Percentiles rank a stretch among this genome's conserved stretches.
phyloP scores from a whole-genome alignment of 176 grass and related monocot species.

The Oryza punctata region DNA sequence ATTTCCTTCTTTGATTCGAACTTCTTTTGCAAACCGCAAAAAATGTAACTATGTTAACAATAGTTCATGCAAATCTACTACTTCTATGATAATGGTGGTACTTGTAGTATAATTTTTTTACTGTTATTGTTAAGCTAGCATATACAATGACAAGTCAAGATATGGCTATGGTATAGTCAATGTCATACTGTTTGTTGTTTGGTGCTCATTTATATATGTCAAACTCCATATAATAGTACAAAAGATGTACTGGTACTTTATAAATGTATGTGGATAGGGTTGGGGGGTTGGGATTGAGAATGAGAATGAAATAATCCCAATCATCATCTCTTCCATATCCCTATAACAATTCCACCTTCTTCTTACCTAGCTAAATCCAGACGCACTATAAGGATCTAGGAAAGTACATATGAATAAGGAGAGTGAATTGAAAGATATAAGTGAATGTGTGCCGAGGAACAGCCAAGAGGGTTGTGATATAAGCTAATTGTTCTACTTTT shows the following conservation, averaged over 20 bases:
- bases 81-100: no score
- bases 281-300: not conserved
- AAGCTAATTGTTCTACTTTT: no score
- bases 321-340: not conserved
- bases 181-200: not conserved
- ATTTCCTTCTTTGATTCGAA: no score
- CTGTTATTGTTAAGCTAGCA: not conserved
- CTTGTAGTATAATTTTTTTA: not conserved
- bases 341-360: not conserved
- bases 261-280: not conserved
- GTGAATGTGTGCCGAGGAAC: not conserved
- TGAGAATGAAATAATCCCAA: not conserved
- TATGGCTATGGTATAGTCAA: not conserved
- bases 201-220: conserved; percentile 30
- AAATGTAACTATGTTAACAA: no score
- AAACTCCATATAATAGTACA: not conserved
- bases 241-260: not conserved
- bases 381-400: no score
- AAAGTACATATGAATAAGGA: no score
- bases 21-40: no score
- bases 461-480: not conserved
- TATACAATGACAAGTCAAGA: not conserved
- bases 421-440: not conserved
- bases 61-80: no score
- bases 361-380: not conserved